Evolutionary conservation across 2,329 filamentous ascomycete species (phyloP).

Genomic region (Ceratocystis colombiana): DNA sequence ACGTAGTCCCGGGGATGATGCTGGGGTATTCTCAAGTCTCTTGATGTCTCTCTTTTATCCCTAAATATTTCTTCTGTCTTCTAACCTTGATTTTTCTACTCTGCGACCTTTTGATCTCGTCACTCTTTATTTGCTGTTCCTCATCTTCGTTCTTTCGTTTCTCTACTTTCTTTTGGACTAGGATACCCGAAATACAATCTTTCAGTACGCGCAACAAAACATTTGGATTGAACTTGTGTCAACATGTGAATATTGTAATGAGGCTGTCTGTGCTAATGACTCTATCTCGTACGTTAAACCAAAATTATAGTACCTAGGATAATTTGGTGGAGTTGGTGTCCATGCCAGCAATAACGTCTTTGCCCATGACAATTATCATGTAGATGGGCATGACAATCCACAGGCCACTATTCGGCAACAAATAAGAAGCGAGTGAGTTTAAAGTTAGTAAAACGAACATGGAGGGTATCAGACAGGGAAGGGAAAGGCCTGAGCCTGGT

Average conservation of each 20-base stretch:
- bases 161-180: constrained; percentile 15
- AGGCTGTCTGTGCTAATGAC: background rate
- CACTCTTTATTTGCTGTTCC: constrained; percentile 10
- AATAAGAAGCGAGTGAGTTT: background rate
- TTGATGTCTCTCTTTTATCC: constrained; percentile 2
- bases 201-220: background rate
- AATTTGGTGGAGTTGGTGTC: constrained; percentile 35
- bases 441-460: background rate
- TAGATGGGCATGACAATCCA: constrained; percentile 47
- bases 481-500: background rate
- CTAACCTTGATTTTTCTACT: constrained; percentile 8
- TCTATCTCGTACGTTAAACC: background rate
- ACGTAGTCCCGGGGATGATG: constrained; percentile 24
- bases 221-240: background rate
- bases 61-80: constrained; percentile 9
- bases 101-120: constrained; percentile 5
- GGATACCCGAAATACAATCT: constrained; percentile 24
- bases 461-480: background rate
- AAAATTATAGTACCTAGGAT: background rate
- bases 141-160: constrained; percentile 7
- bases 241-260: background rate
- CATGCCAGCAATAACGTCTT: constrained; percentile 42
- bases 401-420: constrained; percentile 36
- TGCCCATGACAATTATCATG: constrained; percentile 42
- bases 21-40: background rate